Conservation (phyloP, 1,139 yeast species). For the Debaryomyces sp. region DNA sequence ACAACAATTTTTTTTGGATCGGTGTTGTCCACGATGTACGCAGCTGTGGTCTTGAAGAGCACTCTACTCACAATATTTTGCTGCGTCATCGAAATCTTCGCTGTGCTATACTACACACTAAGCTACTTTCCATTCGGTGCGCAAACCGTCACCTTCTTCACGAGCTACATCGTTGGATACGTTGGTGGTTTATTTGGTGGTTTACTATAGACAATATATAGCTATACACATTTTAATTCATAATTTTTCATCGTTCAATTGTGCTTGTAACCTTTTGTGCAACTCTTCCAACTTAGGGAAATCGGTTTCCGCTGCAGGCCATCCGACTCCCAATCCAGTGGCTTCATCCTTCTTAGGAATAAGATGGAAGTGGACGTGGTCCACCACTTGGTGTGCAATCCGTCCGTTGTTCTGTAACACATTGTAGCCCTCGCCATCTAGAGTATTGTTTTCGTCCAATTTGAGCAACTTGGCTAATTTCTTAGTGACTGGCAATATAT, state of each 20-base stretch:
- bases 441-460: constrained; percentile 55
- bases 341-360: constrained; percentile 78
- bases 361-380: constrained; percentile 94
- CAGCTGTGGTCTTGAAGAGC: constrained; percentile 58
- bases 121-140: constrained; percentile 97
- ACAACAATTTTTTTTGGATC: constrained; percentile 78
- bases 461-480: constrained; percentile 74
- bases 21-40: constrained; percentile 65
- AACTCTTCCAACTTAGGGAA: constrained; percentile 67
- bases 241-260: constrained; percentile 35
- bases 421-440: constrained; percentile 83
- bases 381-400: constrained; percentile 92
- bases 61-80: constrained; percentile 78
- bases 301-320: constrained; percentile 87
- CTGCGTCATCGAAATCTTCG: constrained; percentile 75
- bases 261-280: constrained; percentile 63
- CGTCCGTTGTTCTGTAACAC: constrained; percentile 89
- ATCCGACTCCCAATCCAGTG: constrained; percentile 81
- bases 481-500: constrained; percentile 84
- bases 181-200: constrained; percentile 62
- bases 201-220: constrained; percentile 22
- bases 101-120: constrained; percentile 84
- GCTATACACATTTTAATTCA: constrained; percentile 13
- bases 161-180: constrained; percentile 78
- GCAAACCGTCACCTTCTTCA: constrained; percentile 79